Evolutionary conservation across 1,284 basidiomycete genomes (phyloP).

Genomic region (Phlebopus sp.): DNA sequence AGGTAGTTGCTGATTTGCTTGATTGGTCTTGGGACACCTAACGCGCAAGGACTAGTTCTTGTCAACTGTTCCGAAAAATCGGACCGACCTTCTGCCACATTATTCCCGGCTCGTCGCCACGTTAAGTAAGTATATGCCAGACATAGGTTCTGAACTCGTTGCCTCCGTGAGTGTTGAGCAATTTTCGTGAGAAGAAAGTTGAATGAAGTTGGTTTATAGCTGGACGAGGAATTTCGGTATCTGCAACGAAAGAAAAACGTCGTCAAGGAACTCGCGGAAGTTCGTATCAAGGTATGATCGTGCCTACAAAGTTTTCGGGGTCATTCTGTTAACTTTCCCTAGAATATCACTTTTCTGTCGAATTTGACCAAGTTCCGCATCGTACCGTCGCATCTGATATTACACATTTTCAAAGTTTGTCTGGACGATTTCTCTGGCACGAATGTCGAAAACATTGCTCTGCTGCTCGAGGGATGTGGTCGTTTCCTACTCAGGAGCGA

Average conservation of each 20-base stretch:
- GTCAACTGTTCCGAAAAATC: constrained; percentile 80
- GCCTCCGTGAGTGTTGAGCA: constrained; percentile 56
- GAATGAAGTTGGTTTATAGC: constrained; percentile 42
- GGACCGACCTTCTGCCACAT: constrained; percentile 90
- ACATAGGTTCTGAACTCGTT: constrained; percentile 82
- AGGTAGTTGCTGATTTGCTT: constrained; percentile 47
- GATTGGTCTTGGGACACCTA: constrained; percentile 6
- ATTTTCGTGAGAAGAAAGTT: not conserved
- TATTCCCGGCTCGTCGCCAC: constrained; percentile 91
- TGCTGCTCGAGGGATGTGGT: constrained; percentile 92
- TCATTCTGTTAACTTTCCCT: constrained; percentile 6
- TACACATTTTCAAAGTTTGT: constrained; percentile 96
- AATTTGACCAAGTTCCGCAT: constrained; percentile 95
- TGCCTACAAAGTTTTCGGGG: not conserved
- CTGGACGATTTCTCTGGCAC: constrained; percentile 91
- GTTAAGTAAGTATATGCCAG: constrained; percentile 90
- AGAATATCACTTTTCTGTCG: constrained; percentile 89
- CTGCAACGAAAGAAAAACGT: constrained; percentile 93
- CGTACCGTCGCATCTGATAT: constrained; percentile 88
- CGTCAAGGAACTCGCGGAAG: constrained; percentile 83
- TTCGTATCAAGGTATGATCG: constrained; percentile 73
- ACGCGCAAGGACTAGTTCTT: constrained; percentile 61
- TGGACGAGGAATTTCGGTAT: constrained; percentile 96
- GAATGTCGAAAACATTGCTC: constrained; percentile 92
- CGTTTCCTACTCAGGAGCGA: constrained; percentile 88